Conservation (phyloP, 441 rosid species). For the Gossypium trilobum region DNA sequence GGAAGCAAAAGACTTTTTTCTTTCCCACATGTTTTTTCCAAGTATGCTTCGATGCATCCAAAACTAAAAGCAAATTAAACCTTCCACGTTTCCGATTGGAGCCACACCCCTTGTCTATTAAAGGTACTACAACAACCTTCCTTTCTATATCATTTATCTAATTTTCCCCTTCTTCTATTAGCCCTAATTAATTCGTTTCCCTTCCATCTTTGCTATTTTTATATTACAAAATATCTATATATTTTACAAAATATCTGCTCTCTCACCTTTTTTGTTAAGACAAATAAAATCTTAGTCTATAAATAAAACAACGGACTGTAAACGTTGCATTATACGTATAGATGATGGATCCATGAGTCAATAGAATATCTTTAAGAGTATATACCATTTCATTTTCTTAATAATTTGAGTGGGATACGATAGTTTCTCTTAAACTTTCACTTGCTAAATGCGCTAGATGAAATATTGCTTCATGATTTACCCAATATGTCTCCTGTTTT, state of each 20-base stretch:
- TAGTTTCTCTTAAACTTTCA: too few relatives aligned
- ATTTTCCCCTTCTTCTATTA: constrained; percentile 16
- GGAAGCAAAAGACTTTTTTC: constrained; percentile 21
- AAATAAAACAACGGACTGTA: too few relatives aligned
- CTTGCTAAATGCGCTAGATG: too few relatives aligned
- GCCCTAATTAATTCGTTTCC: constrained; percentile 6
- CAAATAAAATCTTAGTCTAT: too few relatives aligned
- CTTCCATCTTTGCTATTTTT: background rate
- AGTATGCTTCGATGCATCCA: constrained; percentile 22
- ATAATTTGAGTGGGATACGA: too few relatives aligned
- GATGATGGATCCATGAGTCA: too few relatives aligned
- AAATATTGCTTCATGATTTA: too few relatives aligned
- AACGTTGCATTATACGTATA: too few relatives aligned
- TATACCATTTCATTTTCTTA: too few relatives aligned
- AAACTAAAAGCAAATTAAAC: constrained; percentile 22
- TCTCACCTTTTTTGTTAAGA: background rate
- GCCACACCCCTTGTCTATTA: constrained; percentile 45
- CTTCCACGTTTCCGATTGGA: constrained; percentile 19
- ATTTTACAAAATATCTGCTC: background rate
- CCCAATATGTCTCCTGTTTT: too few relatives aligned
- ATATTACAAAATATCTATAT: background rate
- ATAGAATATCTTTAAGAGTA: too few relatives aligned
- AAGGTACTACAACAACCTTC: constrained; percentile 31
- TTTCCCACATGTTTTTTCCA: constrained; percentile 20
- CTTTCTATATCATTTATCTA: constrained; percentile 24